A percentile compares a stretch with the other conserved stretches of the same genome.
These are phyloP conservation scores for Nephromyces sp. DNA, from an alignment of 169 alveolate genomes.

Conservation along the genomic window DNA sequence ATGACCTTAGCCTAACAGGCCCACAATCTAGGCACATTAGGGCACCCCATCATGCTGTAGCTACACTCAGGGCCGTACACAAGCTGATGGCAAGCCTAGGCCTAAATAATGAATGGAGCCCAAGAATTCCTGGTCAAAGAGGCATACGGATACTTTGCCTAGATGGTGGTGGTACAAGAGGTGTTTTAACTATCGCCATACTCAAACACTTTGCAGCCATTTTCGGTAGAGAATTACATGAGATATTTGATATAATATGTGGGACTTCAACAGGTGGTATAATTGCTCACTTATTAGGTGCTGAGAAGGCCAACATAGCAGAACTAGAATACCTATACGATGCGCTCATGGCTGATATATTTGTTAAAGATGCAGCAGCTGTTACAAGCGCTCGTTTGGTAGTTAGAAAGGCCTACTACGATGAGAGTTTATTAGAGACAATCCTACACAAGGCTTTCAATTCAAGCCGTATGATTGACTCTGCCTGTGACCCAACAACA, in stretches of 20 bases:
- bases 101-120: conserved; percentile 16
- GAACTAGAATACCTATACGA: conserved; percentile 51
- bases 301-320: conserved; percentile 53
- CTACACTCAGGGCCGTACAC: conserved; percentile 16
- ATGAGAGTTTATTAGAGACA: conserved; percentile 45
- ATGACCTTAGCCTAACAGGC: not conserved
- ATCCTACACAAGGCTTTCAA: conserved; percentile 46
- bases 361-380: conserved; percentile 52
- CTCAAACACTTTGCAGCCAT: conserved; percentile 37
- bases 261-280: conserved; percentile 77
- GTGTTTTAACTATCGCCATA: conserved; percentile 64
- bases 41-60: not conserved
- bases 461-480: conserved; percentile 56
- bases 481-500: conserved; percentile 53
- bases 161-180: conserved; percentile 77
- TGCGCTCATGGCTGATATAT: conserved; percentile 51
- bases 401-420: conserved; percentile 60
- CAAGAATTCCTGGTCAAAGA: conserved; percentile 36
- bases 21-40: not conserved
- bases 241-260: conserved; percentile 63
- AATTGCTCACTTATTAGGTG: conserved; percentile 56
- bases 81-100: conserved; percentile 24
- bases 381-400: conserved; percentile 55
- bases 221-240: conserved; percentile 45
- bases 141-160: conserved; percentile 57